Evolutionary conservation across 1,139 yeast genomes (phyloP).

Genomic region (Saccharomycopsis crataegensis): DNA sequence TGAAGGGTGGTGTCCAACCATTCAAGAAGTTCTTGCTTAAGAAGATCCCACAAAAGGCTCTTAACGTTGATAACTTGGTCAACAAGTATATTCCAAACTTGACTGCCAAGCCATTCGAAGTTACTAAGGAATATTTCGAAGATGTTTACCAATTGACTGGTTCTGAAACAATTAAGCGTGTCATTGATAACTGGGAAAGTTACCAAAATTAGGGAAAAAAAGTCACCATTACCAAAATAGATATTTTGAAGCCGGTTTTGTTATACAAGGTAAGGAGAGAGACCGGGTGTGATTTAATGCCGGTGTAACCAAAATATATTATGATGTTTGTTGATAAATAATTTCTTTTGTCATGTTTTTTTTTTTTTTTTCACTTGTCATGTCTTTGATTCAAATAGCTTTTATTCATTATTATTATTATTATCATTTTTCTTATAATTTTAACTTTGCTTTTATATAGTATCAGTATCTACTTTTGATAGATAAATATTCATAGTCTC

Average conservation of each 20-base stretch:
- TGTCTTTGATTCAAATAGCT: neutral
- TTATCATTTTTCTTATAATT: neutral
- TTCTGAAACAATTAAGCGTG: slow-evolving; percentile 82
- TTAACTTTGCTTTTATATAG: neutral
- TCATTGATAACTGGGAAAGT: slow-evolving; percentile 91
- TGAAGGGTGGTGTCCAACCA: slow-evolving; percentile 97
- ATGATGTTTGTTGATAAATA: neutral
- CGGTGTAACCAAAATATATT: neutral
- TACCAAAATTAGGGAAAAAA: slow-evolving; percentile 32
- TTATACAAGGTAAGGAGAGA: slow-evolving; percentile 5
- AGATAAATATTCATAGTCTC: too few species aligned
- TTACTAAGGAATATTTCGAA: slow-evolving; percentile 93
- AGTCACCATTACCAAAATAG: neutral
- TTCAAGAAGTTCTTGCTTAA: slow-evolving; percentile 95
- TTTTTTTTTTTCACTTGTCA: neutral
- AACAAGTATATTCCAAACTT: slow-evolving; percentile 97
- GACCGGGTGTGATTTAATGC: neutral
- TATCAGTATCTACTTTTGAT: too few species aligned
- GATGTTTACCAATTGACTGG: slow-evolving; percentile 89
- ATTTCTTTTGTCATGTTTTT: slow-evolving; percentile 1
- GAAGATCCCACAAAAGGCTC: slow-evolving; percentile 92
- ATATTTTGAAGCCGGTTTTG: neutral
- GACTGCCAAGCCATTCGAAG: slow-evolving; percentile 95
- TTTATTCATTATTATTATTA: neutral
- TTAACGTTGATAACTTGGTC: slow-evolving; percentile 86